Percentiles rank a stretch among this genome's conserved stretches.
These are phyloP conservation scores for Diaporthe destruens DNA, from an alignment of 2,329 filamentous ascomycete genomes.

Conservation along the genomic window DNA sequence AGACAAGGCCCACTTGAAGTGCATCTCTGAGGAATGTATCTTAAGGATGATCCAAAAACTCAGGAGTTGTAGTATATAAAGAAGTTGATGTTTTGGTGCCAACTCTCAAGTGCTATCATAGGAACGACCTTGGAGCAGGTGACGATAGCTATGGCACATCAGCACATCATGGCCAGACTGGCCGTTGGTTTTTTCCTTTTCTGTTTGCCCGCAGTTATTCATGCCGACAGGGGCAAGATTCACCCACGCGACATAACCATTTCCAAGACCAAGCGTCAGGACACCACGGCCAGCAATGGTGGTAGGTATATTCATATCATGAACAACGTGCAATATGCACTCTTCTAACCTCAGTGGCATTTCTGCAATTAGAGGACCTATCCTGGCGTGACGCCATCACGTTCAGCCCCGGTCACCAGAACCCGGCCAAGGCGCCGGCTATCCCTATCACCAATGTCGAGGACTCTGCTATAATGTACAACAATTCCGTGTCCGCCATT, in stretches of 20 bases:
- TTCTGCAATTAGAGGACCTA: not conserved
- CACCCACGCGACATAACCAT: not conserved
- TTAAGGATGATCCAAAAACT: not conserved
- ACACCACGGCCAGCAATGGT: not conserved
- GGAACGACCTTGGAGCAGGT: not conserved
- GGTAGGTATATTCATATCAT: not conserved
- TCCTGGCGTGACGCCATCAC: not conserved
- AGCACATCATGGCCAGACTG: not conserved
- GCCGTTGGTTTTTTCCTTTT: not conserved
- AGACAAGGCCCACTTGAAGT: not conserved
- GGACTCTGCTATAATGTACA: not conserved
- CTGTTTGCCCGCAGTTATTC: not conserved
- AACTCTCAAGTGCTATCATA: not conserved
- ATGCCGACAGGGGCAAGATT: not conserved
- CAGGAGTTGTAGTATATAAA: not conserved
- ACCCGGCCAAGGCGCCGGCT: not conserved
- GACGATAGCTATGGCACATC: not conserved
- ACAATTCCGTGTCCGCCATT: not conserved
- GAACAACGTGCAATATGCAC: too few species aligned
- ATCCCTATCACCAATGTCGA: not conserved
- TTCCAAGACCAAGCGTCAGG: not conserved
- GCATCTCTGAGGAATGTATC: not conserved
- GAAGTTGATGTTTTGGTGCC: not conserved
- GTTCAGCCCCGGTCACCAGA: slow-evolving; percentile 1
- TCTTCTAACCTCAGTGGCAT: not conserved